Base-by-base conservation (phyloP, 805 yeast genomes). In the Suhomyces prunicola region DNA sequence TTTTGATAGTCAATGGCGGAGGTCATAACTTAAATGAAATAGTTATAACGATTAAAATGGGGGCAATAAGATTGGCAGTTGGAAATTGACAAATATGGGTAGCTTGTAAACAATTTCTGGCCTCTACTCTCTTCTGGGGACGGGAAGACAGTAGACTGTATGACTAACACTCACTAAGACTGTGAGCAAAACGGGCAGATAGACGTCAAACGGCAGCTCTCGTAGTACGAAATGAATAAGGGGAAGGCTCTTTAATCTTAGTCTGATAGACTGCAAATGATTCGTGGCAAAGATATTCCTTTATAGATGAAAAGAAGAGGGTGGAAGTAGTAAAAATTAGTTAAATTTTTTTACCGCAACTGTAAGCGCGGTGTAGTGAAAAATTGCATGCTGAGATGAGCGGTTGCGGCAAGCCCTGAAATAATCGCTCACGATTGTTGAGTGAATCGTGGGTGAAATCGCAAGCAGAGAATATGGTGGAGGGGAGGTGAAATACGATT, bases 151-250 rank as follows among this genome's bases (percentile, higher is more conserved):
- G 46, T 39, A 45, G 46, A 47, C 48, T 44, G 29, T 35, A 27
- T 19, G 44, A 44, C 41, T 29, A 44, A 12, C 46, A 54, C 53
- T 70, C 76, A 70, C 73, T 53, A 52, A 44, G 48, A 50, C n/a
- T 36, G 74, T 67, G 78, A 74, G 78, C 64, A 60, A 47, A 46
- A 46, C 33, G 6, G 15, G 40, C 15, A 39, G 50, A 42, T 44
- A 48, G 57, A 68, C 74, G 65, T 72, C 75, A 72, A 68, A 73
- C 76, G 76, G 76, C 76, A 72, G 76, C 76, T 72, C 76, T 71
- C 76, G 76, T 72, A 47, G 58, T 48, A 39, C 48, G 41, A 52
- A 51, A 50, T 27, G 13, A 36, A 41, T 31, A 44, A 26, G 29
- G 41, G 51, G 50, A 33, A 47, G 49, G 49, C 49, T 31, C 49